These are phyloP conservation scores for Leccinum boreale DNA, from an alignment of 768 basidiomycete genomes.

Conservation along the genomic window DNA sequence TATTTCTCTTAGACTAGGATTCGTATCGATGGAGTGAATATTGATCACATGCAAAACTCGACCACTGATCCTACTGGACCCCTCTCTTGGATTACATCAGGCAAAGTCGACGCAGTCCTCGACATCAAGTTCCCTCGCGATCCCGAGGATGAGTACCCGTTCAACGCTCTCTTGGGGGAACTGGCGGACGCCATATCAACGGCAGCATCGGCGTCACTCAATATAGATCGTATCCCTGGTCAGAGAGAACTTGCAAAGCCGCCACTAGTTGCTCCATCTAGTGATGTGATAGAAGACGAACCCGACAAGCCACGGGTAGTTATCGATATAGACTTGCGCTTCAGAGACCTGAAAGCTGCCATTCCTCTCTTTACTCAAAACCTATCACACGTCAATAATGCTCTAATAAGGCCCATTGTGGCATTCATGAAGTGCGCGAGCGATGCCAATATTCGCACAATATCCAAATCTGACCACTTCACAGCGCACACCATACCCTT, in stretches of 20 bases:
- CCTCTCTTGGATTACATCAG: constrained; percentile 96
- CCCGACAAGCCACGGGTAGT: constrained; percentile 50
- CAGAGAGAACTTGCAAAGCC: constrained; percentile 85
- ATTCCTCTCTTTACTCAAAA: constrained; percentile 90
- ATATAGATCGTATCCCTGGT: constrained; percentile 73
- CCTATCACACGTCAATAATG: constrained; percentile 88
- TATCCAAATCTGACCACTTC: constrained; percentile 4
- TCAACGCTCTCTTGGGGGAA: constrained; percentile 84
- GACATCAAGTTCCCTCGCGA: constrained; percentile 97
- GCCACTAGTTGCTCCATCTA: constrained; percentile 69
- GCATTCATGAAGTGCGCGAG: constrained; percentile 92
- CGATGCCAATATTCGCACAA: not conserved
- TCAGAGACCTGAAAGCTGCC: constrained; percentile 92
- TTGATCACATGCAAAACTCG: constrained; percentile 90
- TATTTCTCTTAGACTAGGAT: constrained; percentile 69
- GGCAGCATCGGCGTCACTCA: constrained; percentile 44
- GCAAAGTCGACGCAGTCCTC: constrained; percentile 93
- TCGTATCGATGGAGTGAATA: constrained; percentile 93
- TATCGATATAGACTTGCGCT: constrained; percentile 91
- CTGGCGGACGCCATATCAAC: constrained; percentile 86
- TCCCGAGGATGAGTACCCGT: constrained; percentile 60
- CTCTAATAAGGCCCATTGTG: constrained; percentile 91
- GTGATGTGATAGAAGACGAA: constrained; percentile 28
- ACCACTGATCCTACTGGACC: constrained; percentile 76
- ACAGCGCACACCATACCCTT: constrained; percentile 87